These are phyloP conservation scores for Cryptococcus maquisensis DNA, from an alignment of 1,284 basidiomycete species.

Conservation along the genomic window DNA sequence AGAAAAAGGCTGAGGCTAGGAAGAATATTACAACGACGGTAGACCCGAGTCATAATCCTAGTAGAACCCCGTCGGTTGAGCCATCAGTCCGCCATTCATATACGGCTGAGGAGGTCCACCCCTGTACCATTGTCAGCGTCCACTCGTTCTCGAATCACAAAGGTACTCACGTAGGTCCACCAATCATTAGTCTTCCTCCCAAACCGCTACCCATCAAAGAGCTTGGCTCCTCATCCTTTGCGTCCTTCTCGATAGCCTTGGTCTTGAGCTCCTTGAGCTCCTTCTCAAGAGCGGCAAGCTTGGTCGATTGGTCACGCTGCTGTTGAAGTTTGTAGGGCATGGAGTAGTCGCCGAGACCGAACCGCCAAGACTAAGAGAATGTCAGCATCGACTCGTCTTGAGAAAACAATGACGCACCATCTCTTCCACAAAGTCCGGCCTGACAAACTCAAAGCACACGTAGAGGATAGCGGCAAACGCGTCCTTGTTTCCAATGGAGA, in stretches of 20 bases:
- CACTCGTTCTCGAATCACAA: background rate
- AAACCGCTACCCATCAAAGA: constrained; percentile 39
- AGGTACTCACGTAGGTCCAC: constrained; percentile 37
- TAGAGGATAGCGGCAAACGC: constrained; percentile 89
- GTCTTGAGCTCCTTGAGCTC: constrained; percentile 45
- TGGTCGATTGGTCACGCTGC: constrained; percentile 55
- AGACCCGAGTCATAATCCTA: constrained; percentile 12
- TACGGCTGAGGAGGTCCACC: constrained; percentile 10
- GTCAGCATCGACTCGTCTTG: background rate
- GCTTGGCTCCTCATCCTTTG: constrained; percentile 28
- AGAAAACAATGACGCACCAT: constrained; percentile 47
- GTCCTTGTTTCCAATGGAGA: constrained; percentile 97
- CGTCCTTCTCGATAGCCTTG: constrained; percentile 33
- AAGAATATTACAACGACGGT: background rate
- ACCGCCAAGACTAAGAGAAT: constrained; percentile 67
- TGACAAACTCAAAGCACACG: constrained; percentile 87
- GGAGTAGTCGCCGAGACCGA: constrained; percentile 90
- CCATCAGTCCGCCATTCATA: constrained; percentile 27
- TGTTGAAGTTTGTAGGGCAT: constrained; percentile 92
- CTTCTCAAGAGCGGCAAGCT: constrained; percentile 44
- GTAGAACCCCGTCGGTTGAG: constrained; percentile 48
- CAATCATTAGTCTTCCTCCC: constrained; percentile 47
- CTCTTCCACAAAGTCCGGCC: constrained; percentile 89
- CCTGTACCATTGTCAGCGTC: constrained; percentile 1
- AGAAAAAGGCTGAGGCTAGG: background rate